Base-by-base conservation (phyloP, 345 rosid species). In the Citrus glauca region DNA sequence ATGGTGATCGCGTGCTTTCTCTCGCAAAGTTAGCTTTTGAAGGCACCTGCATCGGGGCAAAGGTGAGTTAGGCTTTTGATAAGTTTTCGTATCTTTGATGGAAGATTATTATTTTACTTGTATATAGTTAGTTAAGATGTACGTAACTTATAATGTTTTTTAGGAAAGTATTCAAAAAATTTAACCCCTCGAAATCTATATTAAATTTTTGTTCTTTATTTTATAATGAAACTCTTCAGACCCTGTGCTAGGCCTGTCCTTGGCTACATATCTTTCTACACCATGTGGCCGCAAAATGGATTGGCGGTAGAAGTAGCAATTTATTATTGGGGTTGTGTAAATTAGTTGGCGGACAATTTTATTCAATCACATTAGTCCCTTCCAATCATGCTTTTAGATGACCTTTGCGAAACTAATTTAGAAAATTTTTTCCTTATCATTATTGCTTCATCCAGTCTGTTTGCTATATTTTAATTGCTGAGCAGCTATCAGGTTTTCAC, bases 401-500 rank as follows among this genome's bases (percentile, higher is more conserved):
- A 11, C 42, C 30, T 40, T 38, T 37, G n/a, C 17, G 48, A 78
- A 33, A 55, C 33, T n/a, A 10, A 19, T 75, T 33, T 42, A 63
- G 32, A 71, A 80, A 80, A 28, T 30, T 78, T 7, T 38, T 7
- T 38, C 35, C 30, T 60, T 32, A 59, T 69, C n/a, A 65, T 33
- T 78, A 53, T 66, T 71, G 33, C 62, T 80, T 83, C 79, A 83
- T 86, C 75, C 78, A 66, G 65, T 77, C 68, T 77, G 65, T 81
- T 70, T 38, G 66, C 82, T 76, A 48, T 81, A 79, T 81, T 91
- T 83, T 82, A 84, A 82, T 86, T 86, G 81, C 83, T 72, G 84
- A 88, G 86, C 95, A 94, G 99, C 88, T 96, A 60, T 90, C 98
- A 90, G 97, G 92, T 80, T 87, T 89, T 77, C 90, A 96, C 83